Base-by-base conservation (phyloP, 164 flowering plant species). In the Kalanchoe fedtschenkoi region DNA sequence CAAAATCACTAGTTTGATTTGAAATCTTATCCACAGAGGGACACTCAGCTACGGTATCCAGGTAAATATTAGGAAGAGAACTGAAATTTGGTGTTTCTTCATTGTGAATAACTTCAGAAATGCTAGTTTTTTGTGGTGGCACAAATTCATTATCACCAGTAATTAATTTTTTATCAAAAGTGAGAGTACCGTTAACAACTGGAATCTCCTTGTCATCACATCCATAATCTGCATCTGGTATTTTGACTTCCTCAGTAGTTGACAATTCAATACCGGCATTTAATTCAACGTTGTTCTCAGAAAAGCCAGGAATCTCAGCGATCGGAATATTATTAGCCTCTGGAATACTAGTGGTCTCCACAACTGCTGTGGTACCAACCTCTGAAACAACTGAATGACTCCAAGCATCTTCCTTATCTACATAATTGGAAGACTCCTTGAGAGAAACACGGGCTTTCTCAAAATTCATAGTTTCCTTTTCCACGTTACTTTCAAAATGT, bases 161-260 rank as follows among this genome's bases (percentile, higher is more conserved):
- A 47, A 28, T 1, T 47, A 47, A 21, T 47, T 47, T 29, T 22
- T 19, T 29, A 47, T 21, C 11, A 22, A 14, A 21, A 47, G 26
- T 47, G 11, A 47, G 28, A 47, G 54, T 8, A 22, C 54, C 28
- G 11, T 21, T 22, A 47, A 47, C 29, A 47, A 47, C 54, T 47
- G 54, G 54, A 9, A 22, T 47, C 54, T 22, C 38, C 37, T 58
- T 58, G 22, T 33, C 39, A 33, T 58, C 61, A 33, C 61, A 22
- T 17, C 16, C 37, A 33, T 2, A 15, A 1, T 34, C 38, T 58
- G 30, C 61, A 58, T 33, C 39, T 32, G 35, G n/a, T n/a, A n/a
- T 14, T 33, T 30, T 34, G 16, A 38, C 32, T 33, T 58, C 24
- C n/a, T 33, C 39, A 33, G 32, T 21, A 30, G 11, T 16, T 32